These are phyloP conservation scores for Mrakia frigida DNA, from an alignment of 768 basidiomycete genomes.

Conservation along the genomic window DNA sequence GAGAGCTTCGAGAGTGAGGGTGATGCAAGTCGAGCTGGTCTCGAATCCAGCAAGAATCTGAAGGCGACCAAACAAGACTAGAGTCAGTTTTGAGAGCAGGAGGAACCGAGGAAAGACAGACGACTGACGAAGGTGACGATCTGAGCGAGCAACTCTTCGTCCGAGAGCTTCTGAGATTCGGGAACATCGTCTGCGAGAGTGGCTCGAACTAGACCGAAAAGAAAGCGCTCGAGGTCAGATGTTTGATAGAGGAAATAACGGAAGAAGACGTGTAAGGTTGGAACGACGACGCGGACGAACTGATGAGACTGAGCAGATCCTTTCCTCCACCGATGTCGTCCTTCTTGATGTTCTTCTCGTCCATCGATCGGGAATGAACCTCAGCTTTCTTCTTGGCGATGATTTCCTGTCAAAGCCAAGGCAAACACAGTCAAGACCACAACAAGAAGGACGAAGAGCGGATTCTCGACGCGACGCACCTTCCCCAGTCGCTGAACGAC, in stretches of 20 bases:
- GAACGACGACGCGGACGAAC: conserved; percentile 52
- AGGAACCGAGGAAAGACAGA: conserved; percentile 33
- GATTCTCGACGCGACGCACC: too few species aligned
- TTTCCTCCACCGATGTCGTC: conserved; percentile 57
- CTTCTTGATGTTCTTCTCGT: conserved; percentile 38
- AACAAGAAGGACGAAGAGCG: too few species aligned
- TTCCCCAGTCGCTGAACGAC: too few species aligned
- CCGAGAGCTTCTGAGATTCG: conserved; percentile 65
- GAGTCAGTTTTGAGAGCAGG: conserved; percentile 36
- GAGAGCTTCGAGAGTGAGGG: conserved; percentile 76
- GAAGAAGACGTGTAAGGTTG: too few species aligned
- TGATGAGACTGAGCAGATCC: conserved; percentile 69
- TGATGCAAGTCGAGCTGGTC: conserved; percentile 79
- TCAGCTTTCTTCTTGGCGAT: not conserved
- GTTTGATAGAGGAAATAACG: not conserved
- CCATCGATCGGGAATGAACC: not conserved
- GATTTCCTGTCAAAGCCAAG: not conserved
- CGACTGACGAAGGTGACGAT: conserved; percentile 89
- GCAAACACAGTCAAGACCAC: too few species aligned
- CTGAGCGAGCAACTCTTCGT: conserved; percentile 77
- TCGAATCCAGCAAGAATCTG: conserved; percentile 39
- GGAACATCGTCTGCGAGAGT: conserved; percentile 58
- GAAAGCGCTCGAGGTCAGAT: not conserved
- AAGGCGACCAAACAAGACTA: not conserved
- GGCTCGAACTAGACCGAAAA: conserved; percentile 60